These are phyloP conservation scores for Plasmopara viticola DNA, from an alignment of 352 stramenopile genomes.

Conservation along the genomic window DNA sequence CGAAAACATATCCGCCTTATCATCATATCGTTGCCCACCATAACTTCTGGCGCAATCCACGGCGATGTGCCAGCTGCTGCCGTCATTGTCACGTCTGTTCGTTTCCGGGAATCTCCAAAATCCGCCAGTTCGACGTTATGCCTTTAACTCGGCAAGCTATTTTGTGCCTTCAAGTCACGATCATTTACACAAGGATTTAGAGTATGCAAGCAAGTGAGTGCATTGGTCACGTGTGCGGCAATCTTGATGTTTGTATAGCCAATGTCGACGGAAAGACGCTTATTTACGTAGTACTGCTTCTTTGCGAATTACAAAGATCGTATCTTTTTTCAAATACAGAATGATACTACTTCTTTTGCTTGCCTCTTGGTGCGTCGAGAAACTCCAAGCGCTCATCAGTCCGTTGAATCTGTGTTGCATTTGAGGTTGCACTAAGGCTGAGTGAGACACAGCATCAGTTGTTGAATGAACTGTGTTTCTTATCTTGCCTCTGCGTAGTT, in stretches of 20 bases:
- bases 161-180: constrained; percentile 51
- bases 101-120: constrained; percentile 39
- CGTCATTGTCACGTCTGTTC: constrained; percentile 34
- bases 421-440: too few relatives aligned
- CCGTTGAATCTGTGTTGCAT: too few relatives aligned
- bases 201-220: constrained; percentile 41
- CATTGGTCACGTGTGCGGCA: constrained; percentile 30
- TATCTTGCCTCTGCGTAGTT: too few relatives aligned
- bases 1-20: constrained; percentile 45
- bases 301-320: constrained; percentile 40
- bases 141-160: constrained; percentile 32
- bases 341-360: too few relatives aligned
- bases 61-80: constrained; percentile 37
- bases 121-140: constrained; percentile 39
- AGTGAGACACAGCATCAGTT: too few relatives aligned
- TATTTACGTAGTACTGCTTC: constrained; percentile 27
- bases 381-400: too few relatives aligned
- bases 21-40: constrained; percentile 39
- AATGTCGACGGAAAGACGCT: constrained; percentile 21
- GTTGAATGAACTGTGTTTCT: too few relatives aligned
- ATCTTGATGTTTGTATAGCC: constrained; percentile 36
- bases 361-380: too few relatives aligned
- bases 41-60: constrained; percentile 40
- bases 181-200: constrained; percentile 34
- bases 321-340: constrained; percentile 55